phyloP scores from a whole-genome alignment of 768 basidiomycete genomes.

The Suillus subluteus region DNA sequence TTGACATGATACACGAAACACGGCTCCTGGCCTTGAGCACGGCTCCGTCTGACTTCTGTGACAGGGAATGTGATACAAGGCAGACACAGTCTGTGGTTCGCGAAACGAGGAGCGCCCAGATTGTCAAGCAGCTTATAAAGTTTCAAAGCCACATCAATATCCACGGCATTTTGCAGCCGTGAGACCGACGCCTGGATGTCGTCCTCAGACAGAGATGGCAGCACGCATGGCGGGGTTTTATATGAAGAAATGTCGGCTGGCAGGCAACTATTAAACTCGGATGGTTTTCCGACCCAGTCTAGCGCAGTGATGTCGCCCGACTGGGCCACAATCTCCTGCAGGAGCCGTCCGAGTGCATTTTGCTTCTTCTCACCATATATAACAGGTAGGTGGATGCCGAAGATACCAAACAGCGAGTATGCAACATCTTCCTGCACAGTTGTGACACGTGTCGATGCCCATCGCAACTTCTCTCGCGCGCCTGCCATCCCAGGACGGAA shows the following conservation, averaged over 20 bases:
- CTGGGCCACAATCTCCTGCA: background rate
- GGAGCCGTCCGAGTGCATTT: background rate
- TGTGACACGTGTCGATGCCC: background rate
- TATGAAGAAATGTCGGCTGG: background rate
- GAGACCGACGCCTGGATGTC: background rate
- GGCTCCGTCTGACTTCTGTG: background rate
- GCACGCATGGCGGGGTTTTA: background rate
- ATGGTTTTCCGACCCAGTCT: background rate
- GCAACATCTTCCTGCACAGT: background rate
- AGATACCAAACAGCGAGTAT: background rate
- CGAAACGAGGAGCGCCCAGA: background rate
- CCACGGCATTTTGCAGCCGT: background rate
- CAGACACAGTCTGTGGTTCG: background rate
- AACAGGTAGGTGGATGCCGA: background rate
- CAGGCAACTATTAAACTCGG: background rate
- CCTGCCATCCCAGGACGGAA: background rate
- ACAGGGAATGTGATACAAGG: background rate
- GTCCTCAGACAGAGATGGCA: background rate
- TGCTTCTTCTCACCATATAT: constrained; percentile 2
- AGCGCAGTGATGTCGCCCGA: background rate
- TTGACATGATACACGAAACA: background rate
- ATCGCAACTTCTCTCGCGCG: background rate
- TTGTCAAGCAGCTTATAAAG: background rate
- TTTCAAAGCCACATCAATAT: background rate
- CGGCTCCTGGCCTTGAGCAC: background rate